A percentile compares a stretch with the other conserved stretches of the same genome.
Conservation (phyloP, 495 filamentous ascomycete genomes). For the Xylaria telfairii region DNA sequence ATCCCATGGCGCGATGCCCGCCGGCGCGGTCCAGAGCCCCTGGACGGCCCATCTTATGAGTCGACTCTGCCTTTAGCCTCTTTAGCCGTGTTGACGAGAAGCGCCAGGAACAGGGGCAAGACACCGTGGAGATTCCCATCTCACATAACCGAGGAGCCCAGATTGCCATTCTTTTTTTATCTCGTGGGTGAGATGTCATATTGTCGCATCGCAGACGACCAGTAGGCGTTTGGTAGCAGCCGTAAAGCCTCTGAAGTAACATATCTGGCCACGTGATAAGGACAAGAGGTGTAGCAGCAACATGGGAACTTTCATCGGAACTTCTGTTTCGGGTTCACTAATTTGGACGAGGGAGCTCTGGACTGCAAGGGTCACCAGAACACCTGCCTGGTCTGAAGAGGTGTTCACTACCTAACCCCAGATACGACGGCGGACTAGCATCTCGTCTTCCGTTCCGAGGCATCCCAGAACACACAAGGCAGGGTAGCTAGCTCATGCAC, state of each 20-base stretch:
- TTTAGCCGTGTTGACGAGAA: conserved; percentile 38
- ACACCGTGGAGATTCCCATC: conserved; percentile 26
- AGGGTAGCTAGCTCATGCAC: conserved; percentile 21
- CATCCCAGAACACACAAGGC: conserved; percentile 11
- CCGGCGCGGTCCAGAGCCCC: conserved; percentile 21
- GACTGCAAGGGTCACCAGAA: conserved; percentile 2
- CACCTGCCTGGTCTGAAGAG: conserved; percentile 21
- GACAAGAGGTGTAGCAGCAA: background rate
- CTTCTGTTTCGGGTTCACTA: conserved; percentile 10
- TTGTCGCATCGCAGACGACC: conserved; percentile 16
- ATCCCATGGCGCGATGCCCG: background rate
- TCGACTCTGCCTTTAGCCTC: conserved; percentile 37
- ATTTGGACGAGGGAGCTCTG: conserved; percentile 14
- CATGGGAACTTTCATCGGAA: conserved; percentile 15
- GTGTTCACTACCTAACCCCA: conserved; percentile 1
- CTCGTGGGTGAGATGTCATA: conserved; percentile 16
- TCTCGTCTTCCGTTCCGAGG: conserved; percentile 11
- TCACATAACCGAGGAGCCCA: conserved; percentile 16
- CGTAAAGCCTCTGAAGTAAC: conserved; percentile 2
- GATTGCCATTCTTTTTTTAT: conserved; percentile 22
- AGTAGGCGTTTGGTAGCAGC: background rate
- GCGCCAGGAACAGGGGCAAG: conserved; percentile 28
- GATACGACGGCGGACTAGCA: conserved; percentile 20
- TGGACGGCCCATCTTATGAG: conserved; percentile 24
- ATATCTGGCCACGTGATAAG: conserved; percentile 9